phyloP scores from a whole-genome alignment of 208 protist genomes.

The Leishmania arabica region DNA sequence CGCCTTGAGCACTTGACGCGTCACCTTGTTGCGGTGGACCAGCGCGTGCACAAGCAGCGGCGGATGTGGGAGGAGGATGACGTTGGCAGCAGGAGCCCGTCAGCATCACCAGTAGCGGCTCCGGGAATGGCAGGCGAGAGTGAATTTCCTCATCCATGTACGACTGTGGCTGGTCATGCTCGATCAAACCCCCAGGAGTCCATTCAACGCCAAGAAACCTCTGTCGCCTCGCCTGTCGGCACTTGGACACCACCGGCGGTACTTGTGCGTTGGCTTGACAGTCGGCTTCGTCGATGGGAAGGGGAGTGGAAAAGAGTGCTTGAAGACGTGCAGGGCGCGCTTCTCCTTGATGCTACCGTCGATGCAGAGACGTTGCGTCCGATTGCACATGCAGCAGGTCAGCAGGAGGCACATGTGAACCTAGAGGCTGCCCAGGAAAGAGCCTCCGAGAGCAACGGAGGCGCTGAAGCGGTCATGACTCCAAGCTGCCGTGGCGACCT shows the following conservation, averaged over 20 bases:
- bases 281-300: constrained; percentile 5
- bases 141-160: neutral
- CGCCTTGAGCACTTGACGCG: constrained; percentile 8
- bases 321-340: constrained; percentile 19
- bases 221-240: neutral
- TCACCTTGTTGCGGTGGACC: constrained; percentile 3
- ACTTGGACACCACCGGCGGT: constrained; percentile 6
- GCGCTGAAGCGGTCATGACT: neutral
- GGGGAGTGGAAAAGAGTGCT: constrained; percentile 14
- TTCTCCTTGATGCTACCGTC: neutral
- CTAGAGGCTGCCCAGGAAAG: neutral
- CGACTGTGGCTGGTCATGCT: neutral
- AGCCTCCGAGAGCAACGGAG: neutral
- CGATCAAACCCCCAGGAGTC: neutral
- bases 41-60: neutral
- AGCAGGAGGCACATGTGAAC: neutral
- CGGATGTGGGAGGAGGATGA: neutral
- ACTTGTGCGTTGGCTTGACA: constrained; percentile 17
- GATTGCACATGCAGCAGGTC: neutral
- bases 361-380: neutral
- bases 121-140: neutral
- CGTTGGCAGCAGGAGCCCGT: neutral
- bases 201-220: neutral
- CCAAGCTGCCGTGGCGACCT: neutral
- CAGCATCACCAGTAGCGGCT: neutral